Percentiles rank a stretch among this genome's conserved stretches.
These are phyloP conservation scores for Candida insectalens DNA, from an alignment of 805 yeast species.

Conservation along the genomic window DNA sequence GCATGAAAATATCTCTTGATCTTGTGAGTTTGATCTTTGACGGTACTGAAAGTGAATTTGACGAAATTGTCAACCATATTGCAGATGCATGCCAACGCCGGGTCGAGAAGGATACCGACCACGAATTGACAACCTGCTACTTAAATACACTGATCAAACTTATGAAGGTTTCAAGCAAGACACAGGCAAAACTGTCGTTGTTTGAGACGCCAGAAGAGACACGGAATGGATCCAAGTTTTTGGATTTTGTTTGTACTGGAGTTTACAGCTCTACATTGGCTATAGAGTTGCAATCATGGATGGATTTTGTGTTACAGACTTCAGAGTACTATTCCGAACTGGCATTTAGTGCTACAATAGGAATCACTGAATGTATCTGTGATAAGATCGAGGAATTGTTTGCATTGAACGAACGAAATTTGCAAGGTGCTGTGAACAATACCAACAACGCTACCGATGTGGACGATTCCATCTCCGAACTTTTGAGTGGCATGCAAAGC, in stretches of 20 bases:
- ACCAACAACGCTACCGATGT: slow-evolving; percentile 8
- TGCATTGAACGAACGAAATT: slow-evolving; percentile 6
- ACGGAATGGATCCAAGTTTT: slow-evolving; percentile 9
- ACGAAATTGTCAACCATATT: slow-evolving; percentile 15
- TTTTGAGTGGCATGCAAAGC: slow-evolving; percentile 55
- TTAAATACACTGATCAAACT: slow-evolving; percentile 14
- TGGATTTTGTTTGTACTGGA: slow-evolving; percentile 19
- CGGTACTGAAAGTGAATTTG: slow-evolving; percentile 49
- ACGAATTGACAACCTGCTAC: slow-evolving; percentile 13
- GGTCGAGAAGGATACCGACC: slow-evolving; percentile 6
- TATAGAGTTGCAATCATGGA: slow-evolving; percentile 19
- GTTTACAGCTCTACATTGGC: slow-evolving; percentile 13
- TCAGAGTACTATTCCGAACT: slow-evolving; percentile 19
- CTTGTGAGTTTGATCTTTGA: slow-evolving; percentile 38
- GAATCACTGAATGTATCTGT: slow-evolving; percentile 19
- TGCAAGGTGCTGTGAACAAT: slow-evolving; percentile 9
- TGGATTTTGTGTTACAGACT: slow-evolving; percentile 13
- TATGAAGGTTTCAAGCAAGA: slow-evolving; percentile 17
- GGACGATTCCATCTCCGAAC: slow-evolving; percentile 34
- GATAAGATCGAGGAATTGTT: slow-evolving; percentile 18
- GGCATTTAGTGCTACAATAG: slow-evolving; percentile 13
- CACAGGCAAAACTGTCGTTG: slow-evolving; percentile 7
- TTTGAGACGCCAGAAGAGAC: slow-evolving; percentile 9
- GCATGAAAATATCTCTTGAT: slow-evolving; percentile 34
- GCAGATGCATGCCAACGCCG: slow-evolving; percentile 8